These are phyloP conservation scores for Amanita rubescens DNA, from an alignment of 768 basidiomycete genomes.

Conservation along the genomic window DNA sequence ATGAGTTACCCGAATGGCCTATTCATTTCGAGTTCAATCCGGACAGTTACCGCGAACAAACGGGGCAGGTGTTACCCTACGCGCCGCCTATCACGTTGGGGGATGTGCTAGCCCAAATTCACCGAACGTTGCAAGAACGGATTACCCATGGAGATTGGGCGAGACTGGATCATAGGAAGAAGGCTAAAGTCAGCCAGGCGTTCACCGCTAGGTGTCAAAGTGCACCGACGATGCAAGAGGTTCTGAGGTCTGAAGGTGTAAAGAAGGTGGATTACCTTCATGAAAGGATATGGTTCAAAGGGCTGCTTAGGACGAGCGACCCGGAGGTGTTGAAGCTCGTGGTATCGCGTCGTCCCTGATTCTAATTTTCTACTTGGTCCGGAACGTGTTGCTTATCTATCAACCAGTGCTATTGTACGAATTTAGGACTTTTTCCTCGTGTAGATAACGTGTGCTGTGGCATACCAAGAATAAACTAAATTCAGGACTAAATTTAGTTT, in stretches of 20 bases:
- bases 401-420: too few species aligned
- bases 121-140: conserved; percentile 4
- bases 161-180: background rate
- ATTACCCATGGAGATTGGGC: conserved; percentile 11
- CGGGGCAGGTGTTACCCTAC: background rate
- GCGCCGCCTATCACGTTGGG: conserved; percentile 10
- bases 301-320: conserved; percentile 5
- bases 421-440: too few species aligned
- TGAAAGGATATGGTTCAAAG: conserved; percentile 11
- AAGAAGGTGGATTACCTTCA: conserved; percentile 11
- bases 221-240: background rate
- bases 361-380: background rate
- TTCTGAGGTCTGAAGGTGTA: conserved; percentile 8
- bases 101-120: conserved; percentile 8
- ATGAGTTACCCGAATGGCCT: conserved; percentile 6
- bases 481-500: too few species aligned
- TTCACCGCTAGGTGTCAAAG: conserved; percentile 5
- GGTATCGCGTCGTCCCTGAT: background rate
- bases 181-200: conserved; percentile 4
- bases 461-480: too few species aligned
- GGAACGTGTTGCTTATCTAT: too few species aligned
- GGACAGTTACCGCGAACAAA: conserved; percentile 1
- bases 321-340: conserved; percentile 9
- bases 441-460: too few species aligned
- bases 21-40: conserved; percentile 1